Evolutionary conservation across 495 filamentous ascomycete species (phyloP), one percentile per base, ranked within the genome.

Genomic region (Penicillium herquei): DNA sequence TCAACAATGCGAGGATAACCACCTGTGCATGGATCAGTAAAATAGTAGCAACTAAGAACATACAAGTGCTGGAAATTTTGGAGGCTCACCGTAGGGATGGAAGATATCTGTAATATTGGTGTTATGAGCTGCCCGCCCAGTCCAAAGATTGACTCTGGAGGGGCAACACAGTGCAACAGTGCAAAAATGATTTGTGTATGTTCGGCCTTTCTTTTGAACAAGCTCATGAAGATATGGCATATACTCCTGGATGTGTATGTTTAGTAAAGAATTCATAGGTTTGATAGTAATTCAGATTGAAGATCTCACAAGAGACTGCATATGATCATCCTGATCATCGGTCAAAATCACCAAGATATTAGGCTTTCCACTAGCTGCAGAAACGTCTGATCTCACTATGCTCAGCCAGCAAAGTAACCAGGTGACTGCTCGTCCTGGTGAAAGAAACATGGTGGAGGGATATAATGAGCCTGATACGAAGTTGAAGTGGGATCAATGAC

Each of bases 41-140:
- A n/a, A n/a, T n/a, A n/a, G n/a, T n/a, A n/a, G n/a, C n/a, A n/a
- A n/a, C n/a, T n/a, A n/a, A n/a, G n/a, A n/a, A n/a, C n/a, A n/a
- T n/a, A n/a, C n/a, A n/a, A n/a, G n/a, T n/a, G n/a, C n/a, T n/a
- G n/a, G n/a, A n/a, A n/a, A n/a, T n/a, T n/a, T n/a, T n/a, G n/a
- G n/a, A n/a, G n/a, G n/a, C n/a, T n/a, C n/a, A 11, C 83, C 82
- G 53, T 84, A 77, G 6, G 82, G 86, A 1, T 79, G 79, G 26
- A 57, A 66, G 5, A 89, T 80, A 47, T 87, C 81, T 2, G 86
- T 87, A 4, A 89, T 83, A 59, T 89, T 89, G 37, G 86, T 87
- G 60, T 88, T 88, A 68, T 88, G 86, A 6, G 83, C 79, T 42
- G 77, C 74, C 61, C 81, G 80, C 7, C 85, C 85, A 2, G 84